Evolutionary conservation across 768 basidiomycete species (phyloP), one percentile per base, ranked within the genome.

Genomic region (Lactarius sanguifluus): DNA sequence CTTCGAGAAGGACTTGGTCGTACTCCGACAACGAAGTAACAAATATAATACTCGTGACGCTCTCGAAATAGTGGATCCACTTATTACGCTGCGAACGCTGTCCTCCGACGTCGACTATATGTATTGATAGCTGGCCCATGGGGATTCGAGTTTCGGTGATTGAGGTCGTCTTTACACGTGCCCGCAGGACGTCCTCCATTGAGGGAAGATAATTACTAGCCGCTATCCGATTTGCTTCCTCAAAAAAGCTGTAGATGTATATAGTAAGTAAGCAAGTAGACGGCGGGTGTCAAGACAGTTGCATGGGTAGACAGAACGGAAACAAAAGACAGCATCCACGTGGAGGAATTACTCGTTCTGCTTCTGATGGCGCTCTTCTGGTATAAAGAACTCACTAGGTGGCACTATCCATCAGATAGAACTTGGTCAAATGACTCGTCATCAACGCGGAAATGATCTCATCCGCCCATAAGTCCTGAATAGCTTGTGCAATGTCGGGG

Each of bases 381-480:
- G 13, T 41, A 59, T 2, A 30, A 38, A 13, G 45, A 13, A 83
- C 90, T 73, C 71, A 93, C 92, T 96, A 96, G 50, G 82, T 81
- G 0, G 96, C 96, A n/a, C 86, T 91, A 74, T 97, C 96, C 92
- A 96, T 96, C 18, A 97, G 80, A 74, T 96, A 96, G 72, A 96
- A 96, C 62, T 94, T 87, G 74, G 80, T 85, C 28, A 80, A 79
- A 69, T 87, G 86, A 43, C 84, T 83, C 34, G 34, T 34, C 81
- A 85, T 81, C 12, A 85, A 73, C 13, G 75, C 75, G 8, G 77
- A 72, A 59, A 80, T 80, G 61, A 88, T 82, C 9, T 86, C 85
- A 73, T 92, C 90, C 61, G 85, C 82, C 87, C 87, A 88, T 1
- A 91, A 77, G 56, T 89, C 79, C 66, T 84, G 79, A 52, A 91